phyloP scores from a whole-genome alignment of 208 protist species.

The Leishmania lainsoni region DNA sequence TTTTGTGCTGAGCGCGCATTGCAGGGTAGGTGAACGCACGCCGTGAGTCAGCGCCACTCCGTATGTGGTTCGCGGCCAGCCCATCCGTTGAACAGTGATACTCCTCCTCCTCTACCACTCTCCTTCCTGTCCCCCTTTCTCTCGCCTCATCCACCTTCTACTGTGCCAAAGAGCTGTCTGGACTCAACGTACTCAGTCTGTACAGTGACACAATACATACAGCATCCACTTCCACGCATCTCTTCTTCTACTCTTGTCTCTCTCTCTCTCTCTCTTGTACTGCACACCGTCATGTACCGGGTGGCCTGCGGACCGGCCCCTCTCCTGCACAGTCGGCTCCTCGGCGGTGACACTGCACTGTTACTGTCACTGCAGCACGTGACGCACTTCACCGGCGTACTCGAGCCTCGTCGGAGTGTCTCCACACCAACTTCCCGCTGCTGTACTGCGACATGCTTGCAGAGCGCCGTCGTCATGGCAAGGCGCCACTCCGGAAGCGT shows the following conservation, averaged over 20 bases:
- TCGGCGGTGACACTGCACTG: not conserved
- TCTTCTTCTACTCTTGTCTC: not conserved
- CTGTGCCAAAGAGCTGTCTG: not conserved
- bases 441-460: not conserved
- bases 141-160: not conserved
- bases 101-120: not conserved
- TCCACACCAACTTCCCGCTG: not conserved
- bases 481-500: not conserved
- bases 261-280: not conserved
- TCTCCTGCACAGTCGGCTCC: not conserved
- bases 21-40: not conserved
- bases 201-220: not conserved
- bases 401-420: not conserved
- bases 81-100: not conserved
- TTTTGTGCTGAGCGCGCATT: not conserved
- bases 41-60: not conserved
- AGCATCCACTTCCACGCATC: not conserved
- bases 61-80: not conserved
- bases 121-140: not conserved
- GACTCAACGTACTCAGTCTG: not conserved
- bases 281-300: not conserved
- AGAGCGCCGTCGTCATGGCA: not conserved
- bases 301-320: not conserved
- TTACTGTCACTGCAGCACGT: not conserved
- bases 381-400: not conserved